phyloP scores from a whole-genome alignment of 305 asterid genomes.

The Solanum hybrid region DNA sequence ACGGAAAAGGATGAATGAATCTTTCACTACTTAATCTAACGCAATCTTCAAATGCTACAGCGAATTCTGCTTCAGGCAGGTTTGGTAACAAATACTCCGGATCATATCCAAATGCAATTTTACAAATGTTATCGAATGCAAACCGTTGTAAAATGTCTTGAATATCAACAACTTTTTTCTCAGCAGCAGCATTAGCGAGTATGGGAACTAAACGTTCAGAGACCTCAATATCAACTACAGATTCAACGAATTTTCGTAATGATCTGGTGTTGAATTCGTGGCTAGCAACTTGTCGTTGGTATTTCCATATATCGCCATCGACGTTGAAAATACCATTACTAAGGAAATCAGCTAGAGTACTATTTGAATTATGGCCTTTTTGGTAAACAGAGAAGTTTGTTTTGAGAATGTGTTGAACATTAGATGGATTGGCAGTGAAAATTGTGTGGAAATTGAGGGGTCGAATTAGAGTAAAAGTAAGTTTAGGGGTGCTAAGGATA shows the following conservation, averaged over 20 bases:
- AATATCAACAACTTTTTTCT: background rate
- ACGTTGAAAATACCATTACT: background rate
- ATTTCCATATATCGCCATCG: background rate
- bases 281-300: background rate
- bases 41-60: background rate
- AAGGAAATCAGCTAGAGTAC: background rate
- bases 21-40: background rate
- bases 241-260: background rate
- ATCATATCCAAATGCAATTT: background rate
- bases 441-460: background rate
- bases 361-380: background rate
- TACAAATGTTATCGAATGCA: background rate
- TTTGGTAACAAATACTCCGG: background rate
- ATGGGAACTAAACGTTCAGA: background rate
- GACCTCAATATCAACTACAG: background rate
- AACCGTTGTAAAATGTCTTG: background rate
- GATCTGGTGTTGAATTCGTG: background rate
- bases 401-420: background rate
- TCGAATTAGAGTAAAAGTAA: background rate
- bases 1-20: background rate
- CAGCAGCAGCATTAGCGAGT: background rate
- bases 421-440: background rate
- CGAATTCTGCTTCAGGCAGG: background rate
- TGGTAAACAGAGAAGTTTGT: background rate
- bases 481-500: background rate